Base-by-base conservation (phyloP, 2,329 filamentous ascomycete species). In the Cadophora sp. region DNA sequence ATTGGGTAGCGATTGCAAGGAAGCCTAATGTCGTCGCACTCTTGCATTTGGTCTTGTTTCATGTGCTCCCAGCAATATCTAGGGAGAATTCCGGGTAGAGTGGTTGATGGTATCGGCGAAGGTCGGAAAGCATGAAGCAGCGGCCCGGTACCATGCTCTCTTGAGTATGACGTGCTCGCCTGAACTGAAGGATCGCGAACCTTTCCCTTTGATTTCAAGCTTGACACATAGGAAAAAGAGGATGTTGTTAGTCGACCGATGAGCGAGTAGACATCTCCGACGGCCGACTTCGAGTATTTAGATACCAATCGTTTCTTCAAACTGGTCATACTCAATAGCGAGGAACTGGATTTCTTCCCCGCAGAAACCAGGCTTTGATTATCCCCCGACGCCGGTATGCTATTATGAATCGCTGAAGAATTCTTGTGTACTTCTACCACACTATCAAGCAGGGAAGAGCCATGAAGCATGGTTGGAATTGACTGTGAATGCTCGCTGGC, bases 51-150 rank as follows among this genome's bases (percentile, higher is more conserved):
- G 27, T 70, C 66, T 3, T 62, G 50, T 34, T 51, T 65, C n/a
- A 72, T 53, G 22, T 72, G 64, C 37, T 70, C 37, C 68, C 70
- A 72, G 56, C 68, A 72, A 46, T 72, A 72, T 26, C 60, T 26
- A 1, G 70, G 68, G 48, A 72, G 70, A 19, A 34, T 46, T 9
- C 70, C 70, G n/a, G 70, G 70, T 12, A 70, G 37, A 19, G 61
- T 40, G 31, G 65, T 56, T 34, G 31, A 34, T 43, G 37, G 31
- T 34, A 4, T 34, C 5, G 31, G 31, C 31, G 31, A 34, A 34
- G 11, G 5, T 34, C 11, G 4, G 31, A 34, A 34, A 5, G 31
- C 4, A 4, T 34, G n/a, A n/a, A n/a, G n/a, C n/a, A n/a, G n/a
- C n/a, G n/a, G n/a, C n/a, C n/a, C n/a, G n/a, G n/a, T n/a, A n/a